Percentiles rank a stretch among this genome's conserved stretches.
These are phyloP conservation scores for Geotrichum ghanense DNA, from an alignment of 805 yeast species.

Conservation along the genomic window DNA sequence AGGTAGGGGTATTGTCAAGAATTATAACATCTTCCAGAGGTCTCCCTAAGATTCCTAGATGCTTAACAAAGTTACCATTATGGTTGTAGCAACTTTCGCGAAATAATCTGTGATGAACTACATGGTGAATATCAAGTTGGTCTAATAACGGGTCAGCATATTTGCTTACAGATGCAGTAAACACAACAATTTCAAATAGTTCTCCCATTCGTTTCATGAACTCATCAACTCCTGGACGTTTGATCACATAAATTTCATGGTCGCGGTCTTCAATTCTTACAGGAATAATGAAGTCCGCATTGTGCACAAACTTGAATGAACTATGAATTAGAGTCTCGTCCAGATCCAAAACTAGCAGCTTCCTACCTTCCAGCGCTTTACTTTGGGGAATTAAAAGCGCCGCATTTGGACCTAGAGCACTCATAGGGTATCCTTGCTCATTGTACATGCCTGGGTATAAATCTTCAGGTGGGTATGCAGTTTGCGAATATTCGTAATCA, in stretches of 20 bases:
- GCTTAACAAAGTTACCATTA: constrained; percentile 91
- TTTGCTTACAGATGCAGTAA: constrained; percentile 90
- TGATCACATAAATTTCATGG: constrained; percentile 91
- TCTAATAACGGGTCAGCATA: constrained; percentile 94
- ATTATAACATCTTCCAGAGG: constrained; percentile 79
- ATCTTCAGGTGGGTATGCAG: not conserved
- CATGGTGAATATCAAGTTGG: constrained; percentile 62
- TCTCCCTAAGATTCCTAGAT: constrained; percentile 86
- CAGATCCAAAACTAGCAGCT: constrained; percentile 81
- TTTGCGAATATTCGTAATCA: not conserved
- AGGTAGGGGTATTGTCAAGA: constrained; percentile 94
- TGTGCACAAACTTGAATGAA: constrained; percentile 79
- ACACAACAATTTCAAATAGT: constrained; percentile 87
- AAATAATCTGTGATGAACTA: constrained; percentile 83
- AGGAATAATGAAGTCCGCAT: constrained; percentile 94
- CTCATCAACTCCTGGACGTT: constrained; percentile 96
- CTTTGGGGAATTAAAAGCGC: constrained; percentile 39
- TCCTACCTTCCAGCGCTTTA: constrained; percentile 43
- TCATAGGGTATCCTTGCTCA: not conserved
- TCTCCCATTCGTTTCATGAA: constrained; percentile 75
- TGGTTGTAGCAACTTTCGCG: constrained; percentile 89
- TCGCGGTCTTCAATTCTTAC: constrained; percentile 89
- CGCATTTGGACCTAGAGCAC: constrained; percentile 19
- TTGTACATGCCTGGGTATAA: not conserved
- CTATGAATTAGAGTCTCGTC: constrained; percentile 97